A percentile compares a stretch with the other conserved stretches of the same genome.
Evolutionary conservation across 202 grass and related monocot species (phyloP).

Genomic region (Bolboschoenoplectus hybrid): DNA sequence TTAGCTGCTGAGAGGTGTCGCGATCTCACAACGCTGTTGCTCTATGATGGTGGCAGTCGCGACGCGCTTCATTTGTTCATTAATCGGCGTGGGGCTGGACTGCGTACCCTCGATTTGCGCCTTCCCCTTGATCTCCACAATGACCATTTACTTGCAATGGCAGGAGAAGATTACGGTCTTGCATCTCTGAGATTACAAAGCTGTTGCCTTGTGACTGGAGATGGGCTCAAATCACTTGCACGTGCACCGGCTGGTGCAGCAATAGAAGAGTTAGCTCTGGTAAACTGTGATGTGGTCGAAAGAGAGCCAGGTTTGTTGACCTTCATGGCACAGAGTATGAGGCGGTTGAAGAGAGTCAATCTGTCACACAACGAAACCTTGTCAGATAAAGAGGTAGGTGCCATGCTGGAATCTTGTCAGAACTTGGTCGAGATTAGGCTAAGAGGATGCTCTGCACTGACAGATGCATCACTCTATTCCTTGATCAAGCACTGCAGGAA

Average conservation of each 20-base stretch:
- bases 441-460: constrained; percentile 64
- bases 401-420: constrained; percentile 80
- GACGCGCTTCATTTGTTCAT: constrained; percentile 82
- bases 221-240: constrained; percentile 79
- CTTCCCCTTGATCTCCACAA: constrained; percentile 91
- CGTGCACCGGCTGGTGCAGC: constrained; percentile 48
- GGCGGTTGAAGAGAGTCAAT: constrained; percentile 57
- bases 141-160: constrained; percentile 62
- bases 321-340: constrained; percentile 87
- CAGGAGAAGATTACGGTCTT: constrained; percentile 31
- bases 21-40: constrained; percentile 59
- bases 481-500: constrained; percentile 66
- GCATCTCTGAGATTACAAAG: constrained; percentile 75
- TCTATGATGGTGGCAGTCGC: constrained; percentile 74
- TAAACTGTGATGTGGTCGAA: constrained; percentile 85
- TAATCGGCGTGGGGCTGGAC: constrained; percentile 56
- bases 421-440: constrained; percentile 74
- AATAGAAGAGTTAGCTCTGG: constrained; percentile 82
- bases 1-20: constrained; percentile 65
- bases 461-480: constrained; percentile 43
- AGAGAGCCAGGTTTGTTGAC: constrained; percentile 70
- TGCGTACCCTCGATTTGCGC: constrained; percentile 83
- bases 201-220: constrained; percentile 85
- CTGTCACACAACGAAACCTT: constrained; percentile 83
- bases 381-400: constrained; percentile 66